Evolutionary conservation across 768 basidiomycete species (phyloP).

Genomic region (Termitomyces sp.): DNA sequence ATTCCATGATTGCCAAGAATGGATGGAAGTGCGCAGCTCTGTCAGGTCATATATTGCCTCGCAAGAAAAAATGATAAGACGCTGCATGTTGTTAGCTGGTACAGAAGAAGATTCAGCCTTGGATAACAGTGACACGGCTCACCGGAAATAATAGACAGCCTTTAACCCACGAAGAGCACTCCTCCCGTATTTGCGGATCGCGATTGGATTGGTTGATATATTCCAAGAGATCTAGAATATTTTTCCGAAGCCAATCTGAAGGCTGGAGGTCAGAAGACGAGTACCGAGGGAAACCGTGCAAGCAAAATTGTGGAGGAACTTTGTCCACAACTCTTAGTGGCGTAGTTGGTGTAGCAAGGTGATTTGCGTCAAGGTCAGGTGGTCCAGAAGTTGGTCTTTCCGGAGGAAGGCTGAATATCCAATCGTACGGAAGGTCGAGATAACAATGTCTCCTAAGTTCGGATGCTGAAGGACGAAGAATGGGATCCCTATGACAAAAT

Average conservation of each 20-base stretch:
- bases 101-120: neutral
- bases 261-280: constrained; percentile 3
- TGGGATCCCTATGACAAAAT: constrained; percentile 56
- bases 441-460: constrained; percentile 78
- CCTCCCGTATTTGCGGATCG: neutral
- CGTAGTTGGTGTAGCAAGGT: neutral
- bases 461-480: constrained; percentile 71
- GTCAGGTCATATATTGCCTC: constrained; percentile 3
- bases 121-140: neutral
- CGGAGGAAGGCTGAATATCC: constrained; percentile 65
- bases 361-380: neutral
- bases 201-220: constrained; percentile 6
- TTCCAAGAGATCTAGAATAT: constrained; percentile 4
- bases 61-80: constrained; percentile 7
- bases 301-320: constrained; percentile 13
- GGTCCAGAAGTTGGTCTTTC: constrained; percentile 25
- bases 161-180: constrained; percentile 6
- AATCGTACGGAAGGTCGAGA: constrained; percentile 62
- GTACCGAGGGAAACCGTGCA: constrained; percentile 8
- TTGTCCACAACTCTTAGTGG: neutral
- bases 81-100: constrained; percentile 1
- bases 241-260: constrained; percentile 6
- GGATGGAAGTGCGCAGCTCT: neutral
- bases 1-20: constrained; percentile 7
- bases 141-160: constrained; percentile 7